phyloP scores from a whole-genome alignment of 2,329 filamentous ascomycete species.

The Cephalotrichum gorgonifer region DNA sequence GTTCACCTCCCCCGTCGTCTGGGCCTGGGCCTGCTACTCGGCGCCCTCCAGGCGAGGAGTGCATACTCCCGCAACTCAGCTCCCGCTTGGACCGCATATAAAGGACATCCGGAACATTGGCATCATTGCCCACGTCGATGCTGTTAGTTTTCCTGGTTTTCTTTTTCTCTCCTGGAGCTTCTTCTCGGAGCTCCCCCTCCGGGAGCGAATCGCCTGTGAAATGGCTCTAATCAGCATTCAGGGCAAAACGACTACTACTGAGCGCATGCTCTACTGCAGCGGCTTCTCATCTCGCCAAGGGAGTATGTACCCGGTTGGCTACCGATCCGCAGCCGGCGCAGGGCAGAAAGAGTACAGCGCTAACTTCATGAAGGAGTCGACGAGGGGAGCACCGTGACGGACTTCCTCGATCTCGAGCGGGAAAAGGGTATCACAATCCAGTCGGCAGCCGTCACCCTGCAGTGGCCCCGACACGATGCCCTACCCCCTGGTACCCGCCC shows the following conservation, averaged over 20 bases:
- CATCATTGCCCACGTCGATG: constrained; percentile 98
- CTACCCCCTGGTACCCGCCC: constrained; percentile 26
- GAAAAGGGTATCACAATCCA: constrained; percentile 71
- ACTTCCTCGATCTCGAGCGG: constrained; percentile 81
- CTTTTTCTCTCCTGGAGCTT: too few species aligned
- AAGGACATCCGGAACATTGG: constrained; percentile 77
- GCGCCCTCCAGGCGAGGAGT: background rate
- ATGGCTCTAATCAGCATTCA: constrained; percentile 13
- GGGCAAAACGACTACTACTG: constrained; percentile 96
- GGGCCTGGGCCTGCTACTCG: background rate
- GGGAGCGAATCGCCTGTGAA: background rate
- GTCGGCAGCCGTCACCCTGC: constrained; percentile 89
- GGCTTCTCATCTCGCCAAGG: constrained; percentile 81
- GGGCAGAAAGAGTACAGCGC: too few species aligned
- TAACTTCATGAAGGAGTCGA: constrained; percentile 61
- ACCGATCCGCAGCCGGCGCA: too few species aligned
- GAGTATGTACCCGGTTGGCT: constrained; percentile 27
- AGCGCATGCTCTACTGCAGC: constrained; percentile 97
- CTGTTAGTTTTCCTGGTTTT: constrained; percentile 38
- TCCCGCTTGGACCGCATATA: background rate
- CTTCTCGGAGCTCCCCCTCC: too few species aligned
- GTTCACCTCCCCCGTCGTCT: background rate
- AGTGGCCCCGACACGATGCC: constrained; percentile 62
- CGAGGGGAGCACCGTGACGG: constrained; percentile 91
- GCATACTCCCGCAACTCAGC: constrained; percentile 1